These are phyloP conservation scores for Coemansia furcata DNA, from an alignment of 192 early-diverging fungal species.

Conservation along the genomic window DNA sequence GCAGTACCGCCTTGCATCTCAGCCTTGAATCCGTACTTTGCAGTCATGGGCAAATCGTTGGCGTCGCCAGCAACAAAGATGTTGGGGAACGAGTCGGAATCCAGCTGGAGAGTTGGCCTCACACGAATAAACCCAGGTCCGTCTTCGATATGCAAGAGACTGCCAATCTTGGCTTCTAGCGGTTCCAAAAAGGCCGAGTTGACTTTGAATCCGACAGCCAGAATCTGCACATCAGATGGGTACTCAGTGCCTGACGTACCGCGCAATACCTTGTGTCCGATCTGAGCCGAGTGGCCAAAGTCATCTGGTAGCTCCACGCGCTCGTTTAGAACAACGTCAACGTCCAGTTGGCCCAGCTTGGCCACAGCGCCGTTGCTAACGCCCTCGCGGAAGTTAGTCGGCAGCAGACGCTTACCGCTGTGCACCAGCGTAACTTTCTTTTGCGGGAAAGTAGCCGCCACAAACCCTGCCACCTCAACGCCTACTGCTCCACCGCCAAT, in stretches of 20 bases:
- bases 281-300: conserved; percentile 16
- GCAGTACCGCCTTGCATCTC: conserved; percentile 48
- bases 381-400: conserved; percentile 47
- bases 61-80: conserved; percentile 61
- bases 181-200: conserved; percentile 52
- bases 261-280: conserved; percentile 33
- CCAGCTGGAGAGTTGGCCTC: conserved; percentile 55
- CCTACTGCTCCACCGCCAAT: conserved; percentile 64
- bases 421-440: conserved; percentile 56
- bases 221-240: conserved; percentile 58
- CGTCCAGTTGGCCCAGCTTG: conserved; percentile 51
- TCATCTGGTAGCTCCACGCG: conserved; percentile 40
- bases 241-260: conserved; percentile 52
- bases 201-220: conserved; percentile 50
- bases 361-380: conserved; percentile 38
- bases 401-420: conserved; percentile 48
- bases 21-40: conserved; percentile 51
- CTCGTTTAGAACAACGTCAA: conserved; percentile 57
- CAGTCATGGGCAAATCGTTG: conserved; percentile 41
- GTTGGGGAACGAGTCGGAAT: conserved; percentile 39
- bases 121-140: conserved; percentile 46
- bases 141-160: conserved; percentile 18
- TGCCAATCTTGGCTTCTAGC: conserved; percentile 26
- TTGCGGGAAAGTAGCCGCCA: conserved; percentile 36
- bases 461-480: conserved; percentile 60